These are phyloP conservation scores for Lactifluus pinguis DNA, from an alignment of 768 basidiomycete genomes.

Conservation along the genomic window DNA sequence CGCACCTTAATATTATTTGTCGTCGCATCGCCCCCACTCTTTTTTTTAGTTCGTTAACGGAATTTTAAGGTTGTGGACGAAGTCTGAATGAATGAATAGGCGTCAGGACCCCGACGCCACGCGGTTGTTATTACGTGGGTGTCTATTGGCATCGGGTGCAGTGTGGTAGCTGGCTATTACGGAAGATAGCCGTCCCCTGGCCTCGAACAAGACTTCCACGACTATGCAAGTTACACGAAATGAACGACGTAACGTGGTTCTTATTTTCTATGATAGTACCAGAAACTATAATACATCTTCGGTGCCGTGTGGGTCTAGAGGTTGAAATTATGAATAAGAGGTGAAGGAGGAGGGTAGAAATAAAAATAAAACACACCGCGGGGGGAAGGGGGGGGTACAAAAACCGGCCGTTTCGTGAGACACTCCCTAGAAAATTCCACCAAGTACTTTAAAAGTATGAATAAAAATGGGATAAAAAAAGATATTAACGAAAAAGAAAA, in stretches of 20 bases:
- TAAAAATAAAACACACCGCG: background rate
- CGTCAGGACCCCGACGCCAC: too few species aligned
- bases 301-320: background rate
- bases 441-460: background rate
- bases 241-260: background rate
- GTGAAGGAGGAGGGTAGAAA: too few species aligned
- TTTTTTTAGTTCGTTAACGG: too few species aligned
- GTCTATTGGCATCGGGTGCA: background rate
- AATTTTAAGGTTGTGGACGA: too few species aligned
- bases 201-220: background rate
- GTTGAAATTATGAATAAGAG: background rate
- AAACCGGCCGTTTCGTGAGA: background rate
- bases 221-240: background rate
- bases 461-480: background rate
- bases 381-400: too few species aligned
- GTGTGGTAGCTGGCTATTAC: too few species aligned
- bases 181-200: too few species aligned
- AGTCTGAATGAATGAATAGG: too few species aligned
- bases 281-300: background rate
- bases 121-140: background rate
- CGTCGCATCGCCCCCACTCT: background rate
- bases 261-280: background rate
- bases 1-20: constrained; percentile 7
- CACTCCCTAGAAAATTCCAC: background rate
- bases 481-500: background rate